Evolutionary conservation across 2,329 filamentous ascomycete genomes (phyloP).

Genomic region (Colletotrichum siamense): DNA sequence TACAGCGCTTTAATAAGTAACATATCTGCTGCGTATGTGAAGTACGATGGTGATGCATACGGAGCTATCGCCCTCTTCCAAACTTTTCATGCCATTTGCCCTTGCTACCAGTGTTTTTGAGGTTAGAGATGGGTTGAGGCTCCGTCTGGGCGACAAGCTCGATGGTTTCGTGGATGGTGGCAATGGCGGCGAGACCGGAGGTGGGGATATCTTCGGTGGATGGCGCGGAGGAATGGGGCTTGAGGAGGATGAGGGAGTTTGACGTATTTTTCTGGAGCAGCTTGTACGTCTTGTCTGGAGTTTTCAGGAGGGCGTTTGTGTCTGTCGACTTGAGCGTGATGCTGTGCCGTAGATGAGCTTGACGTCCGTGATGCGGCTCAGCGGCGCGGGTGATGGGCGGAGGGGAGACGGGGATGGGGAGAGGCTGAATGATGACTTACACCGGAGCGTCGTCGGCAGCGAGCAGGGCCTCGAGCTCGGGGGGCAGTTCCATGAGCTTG

Average conservation of each 20-base stretch:
- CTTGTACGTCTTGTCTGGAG: slow-evolving; percentile 58
- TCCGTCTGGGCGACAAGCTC: slow-evolving; percentile 55
- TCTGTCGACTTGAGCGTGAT: slow-evolving; percentile 55
- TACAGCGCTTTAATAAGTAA: background rate
- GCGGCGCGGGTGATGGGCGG: background rate
- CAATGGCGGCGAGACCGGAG: slow-evolving; percentile 51
- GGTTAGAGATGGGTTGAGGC: slow-evolving; percentile 31
- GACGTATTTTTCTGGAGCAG: slow-evolving; percentile 72
- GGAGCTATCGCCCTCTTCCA: slow-evolving; percentile 46
- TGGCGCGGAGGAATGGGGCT: slow-evolving; percentile 30
- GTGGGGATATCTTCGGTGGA: slow-evolving; percentile 20
- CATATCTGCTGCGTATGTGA: background rate
- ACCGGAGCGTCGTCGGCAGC: slow-evolving; percentile 58
- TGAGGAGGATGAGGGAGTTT: slow-evolving; percentile 66
- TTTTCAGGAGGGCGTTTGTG: slow-evolving; percentile 55
- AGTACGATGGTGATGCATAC: background rate
- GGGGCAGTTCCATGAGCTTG: slow-evolving; percentile 67
- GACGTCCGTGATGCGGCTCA: background rate
- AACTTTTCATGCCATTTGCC: slow-evolving; percentile 69
- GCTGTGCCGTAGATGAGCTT: slow-evolving; percentile 31
- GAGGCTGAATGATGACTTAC: slow-evolving; percentile 39
- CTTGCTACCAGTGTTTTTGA: slow-evolving; percentile 35
- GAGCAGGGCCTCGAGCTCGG: slow-evolving; percentile 61
- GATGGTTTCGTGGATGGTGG: slow-evolving; percentile 66
- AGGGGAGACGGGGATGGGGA: background rate